These are phyloP conservation scores for Podila epicladia DNA, from an alignment of 192 early-diverging fungal species.

Conservation along the genomic window DNA sequence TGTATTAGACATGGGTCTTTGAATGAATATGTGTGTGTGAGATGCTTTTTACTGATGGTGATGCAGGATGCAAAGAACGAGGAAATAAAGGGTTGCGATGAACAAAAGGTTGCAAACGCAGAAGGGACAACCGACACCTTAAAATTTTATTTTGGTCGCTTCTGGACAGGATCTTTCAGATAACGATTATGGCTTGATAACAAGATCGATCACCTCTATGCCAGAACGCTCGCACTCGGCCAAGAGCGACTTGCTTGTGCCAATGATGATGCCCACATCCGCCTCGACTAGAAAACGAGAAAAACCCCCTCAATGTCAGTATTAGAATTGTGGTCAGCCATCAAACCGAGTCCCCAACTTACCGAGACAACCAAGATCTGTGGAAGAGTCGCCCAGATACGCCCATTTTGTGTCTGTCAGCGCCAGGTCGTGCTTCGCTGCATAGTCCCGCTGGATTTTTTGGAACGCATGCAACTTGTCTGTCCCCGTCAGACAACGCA, in stretches of 20 bases:
- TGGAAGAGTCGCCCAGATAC: slow-evolving; percentile 39
- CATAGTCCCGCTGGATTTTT: slow-evolving; percentile 30
- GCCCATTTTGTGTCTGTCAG: slow-evolving; percentile 37
- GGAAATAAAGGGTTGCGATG: neutral
- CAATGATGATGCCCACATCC: slow-evolving; percentile 44
- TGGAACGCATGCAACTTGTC: slow-evolving; percentile 45
- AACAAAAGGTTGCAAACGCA: neutral
- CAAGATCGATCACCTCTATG: slow-evolving; percentile 29
- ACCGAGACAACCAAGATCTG: slow-evolving; percentile 48
- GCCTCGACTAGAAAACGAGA: slow-evolving; percentile 30
- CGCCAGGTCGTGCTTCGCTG: slow-evolving; percentile 12
- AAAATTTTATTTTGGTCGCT: neutral
- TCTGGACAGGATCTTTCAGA: neutral
- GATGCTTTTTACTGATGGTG: neutral
- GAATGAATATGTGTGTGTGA: neutral
- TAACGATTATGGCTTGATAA: neutral
- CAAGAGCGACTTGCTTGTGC: slow-evolving; percentile 33
- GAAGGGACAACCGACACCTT: neutral
- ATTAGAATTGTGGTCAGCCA: neutral
- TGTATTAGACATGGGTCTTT: slow-evolving; percentile 1
- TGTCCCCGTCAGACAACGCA: slow-evolving; percentile 31
- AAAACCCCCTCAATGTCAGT: neutral
- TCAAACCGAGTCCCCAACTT: neutral
- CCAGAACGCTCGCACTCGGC: slow-evolving; percentile 39
- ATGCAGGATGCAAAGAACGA: neutral